Percentiles rank a stretch among this genome's conserved stretches.
These are phyloP conservation scores for Fragaria iinumae DNA, from an alignment of 306 rosid genomes.

Conservation along the genomic window DNA sequence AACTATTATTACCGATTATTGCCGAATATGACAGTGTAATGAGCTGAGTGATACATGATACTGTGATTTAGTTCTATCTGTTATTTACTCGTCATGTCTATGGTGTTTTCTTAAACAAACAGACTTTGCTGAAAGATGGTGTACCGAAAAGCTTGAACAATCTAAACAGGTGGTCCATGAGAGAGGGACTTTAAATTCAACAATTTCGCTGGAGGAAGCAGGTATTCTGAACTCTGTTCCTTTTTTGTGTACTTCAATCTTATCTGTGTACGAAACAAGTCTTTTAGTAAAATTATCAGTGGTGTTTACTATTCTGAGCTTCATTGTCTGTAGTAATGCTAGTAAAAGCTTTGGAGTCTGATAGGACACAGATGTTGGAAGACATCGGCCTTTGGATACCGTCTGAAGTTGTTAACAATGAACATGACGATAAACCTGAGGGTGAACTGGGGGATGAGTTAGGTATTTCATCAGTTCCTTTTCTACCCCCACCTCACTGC, in stretches of 20 bases:
- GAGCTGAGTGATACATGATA: background rate
- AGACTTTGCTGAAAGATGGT: conserved; percentile 84
- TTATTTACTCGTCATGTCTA: conserved; percentile 12
- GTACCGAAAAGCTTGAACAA: conserved; percentile 62
- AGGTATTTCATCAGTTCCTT: conserved; percentile 42
- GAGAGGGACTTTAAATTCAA: conserved; percentile 37
- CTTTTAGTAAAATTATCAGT: conserved; percentile 9
- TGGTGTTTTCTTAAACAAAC: conserved; percentile 21
- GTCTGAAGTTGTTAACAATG: conserved; percentile 43
- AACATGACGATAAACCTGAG: conserved; percentile 76
- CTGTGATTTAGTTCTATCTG: background rate
- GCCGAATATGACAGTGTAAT: background rate
- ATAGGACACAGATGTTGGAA: conserved; percentile 66
- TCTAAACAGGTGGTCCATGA: conserved; percentile 40
- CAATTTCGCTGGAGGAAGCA: conserved; percentile 55
- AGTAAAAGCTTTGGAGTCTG: conserved; percentile 69
- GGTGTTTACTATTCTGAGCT: conserved; percentile 17
- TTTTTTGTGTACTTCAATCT: conserved; percentile 8
- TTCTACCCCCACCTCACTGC: no score
- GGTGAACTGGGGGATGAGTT: conserved; percentile 44
- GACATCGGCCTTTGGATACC: conserved; percentile 94
- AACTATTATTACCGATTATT: conserved; percentile 1
- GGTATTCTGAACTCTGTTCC: conserved; percentile 38
- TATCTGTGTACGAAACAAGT: conserved; percentile 5
- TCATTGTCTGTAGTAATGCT: conserved; percentile 50